Evolutionary conservation across 495 filamentous ascomycete species (phyloP), one percentile per base, ranked within the genome.

Genomic region (Tuber indicum): DNA sequence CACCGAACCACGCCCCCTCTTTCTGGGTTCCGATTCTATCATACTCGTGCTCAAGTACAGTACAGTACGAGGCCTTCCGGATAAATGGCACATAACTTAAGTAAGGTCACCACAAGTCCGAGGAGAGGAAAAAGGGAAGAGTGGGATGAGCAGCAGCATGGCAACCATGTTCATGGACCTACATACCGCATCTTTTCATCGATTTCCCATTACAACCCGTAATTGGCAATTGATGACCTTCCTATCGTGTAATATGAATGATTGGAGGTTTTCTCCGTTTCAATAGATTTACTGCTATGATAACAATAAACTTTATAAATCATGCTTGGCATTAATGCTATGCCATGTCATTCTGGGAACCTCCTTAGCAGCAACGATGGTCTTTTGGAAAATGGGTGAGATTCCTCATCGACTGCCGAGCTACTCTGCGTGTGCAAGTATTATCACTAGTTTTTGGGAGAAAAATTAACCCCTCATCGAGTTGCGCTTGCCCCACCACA

Each of bases 401-500:
- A 26, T 66, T 36, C 23, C 10, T n/a, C 52, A 32, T 26, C n/a
- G 52, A 26, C 9, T 0, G 3, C n/a, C 9, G n/a, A 26, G 52
- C n/a, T 14, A 62, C 52, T 62, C n/a, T 66, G 19, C 17, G 1
- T 9, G 47, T 32, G 32, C 32, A 32, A 32, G 32, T 36, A 66
- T 36, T n/a, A 17, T 6, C 6, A 66, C 5, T 32, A n/a, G 14
- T 32, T 6, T 66, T 66, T 66, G 10, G 58, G 5, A 26, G 23
- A 16, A 66, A 32, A 66, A 66, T 66, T 72, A 79, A 78, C 78
- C 78, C 78, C 78, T 80, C 78, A 80, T 78, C 66, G 75, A 79
- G 36, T 71, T 46, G 47, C 47, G 26, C 71, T 71, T 47, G 74
- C 77, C 74, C 77, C 72, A 47, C 75, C 71, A 74, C 45, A 39